Base-by-base conservation (phyloP, 768 basidiomycete species). In the Boletus eberwhitei region DNA sequence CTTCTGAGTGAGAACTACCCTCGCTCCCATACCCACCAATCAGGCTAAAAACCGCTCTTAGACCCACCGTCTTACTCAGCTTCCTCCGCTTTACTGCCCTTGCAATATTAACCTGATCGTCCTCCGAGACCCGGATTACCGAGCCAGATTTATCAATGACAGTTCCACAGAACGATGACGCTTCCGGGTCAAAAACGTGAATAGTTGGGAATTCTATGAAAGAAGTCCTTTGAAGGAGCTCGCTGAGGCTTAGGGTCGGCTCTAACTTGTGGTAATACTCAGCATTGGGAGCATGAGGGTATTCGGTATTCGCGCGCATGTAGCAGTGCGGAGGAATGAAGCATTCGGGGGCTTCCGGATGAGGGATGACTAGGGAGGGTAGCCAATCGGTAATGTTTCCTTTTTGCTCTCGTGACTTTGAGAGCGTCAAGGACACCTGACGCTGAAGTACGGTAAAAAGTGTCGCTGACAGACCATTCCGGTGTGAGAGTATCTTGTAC, bases 141-240 rank as follows among this genome's bases (percentile, higher is more conserved):
- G 75, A 74, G 3, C 85, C 85, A 44, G 76, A 67, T 40, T 76
- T 75, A 53, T 87, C 80, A 16, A 88, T 74, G n/a, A 90, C 62
- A 9, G 74, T 74, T 8, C 83, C 86, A 8, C 69, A 71, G 69
- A 91, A 93, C 14, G 62, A 71, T 4, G 69, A 69, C 31, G 84
- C 71, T 19, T 67, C 74, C 22, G 72, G 80, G 44, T 86, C 82
- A 76, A 85, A 86, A 7, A 95, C 70, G 52, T 93, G 87, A 42
- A 96, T 82, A 2, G 85, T 85, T 8, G 93, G 93, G 64, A 82
- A 96, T 68, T 96, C 93, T 32, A 88, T 79, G 68, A 93, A 93
- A 29, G 81, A 74, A 40, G 82, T 88, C 47, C 82, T 71, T 35
- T 74, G 76, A 42, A 96, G 73, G 8, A 78, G 70, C 24, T 66